Conservation (phyloP, 306 rosid genomes). For the Pachyrhizus erosus region DNA sequence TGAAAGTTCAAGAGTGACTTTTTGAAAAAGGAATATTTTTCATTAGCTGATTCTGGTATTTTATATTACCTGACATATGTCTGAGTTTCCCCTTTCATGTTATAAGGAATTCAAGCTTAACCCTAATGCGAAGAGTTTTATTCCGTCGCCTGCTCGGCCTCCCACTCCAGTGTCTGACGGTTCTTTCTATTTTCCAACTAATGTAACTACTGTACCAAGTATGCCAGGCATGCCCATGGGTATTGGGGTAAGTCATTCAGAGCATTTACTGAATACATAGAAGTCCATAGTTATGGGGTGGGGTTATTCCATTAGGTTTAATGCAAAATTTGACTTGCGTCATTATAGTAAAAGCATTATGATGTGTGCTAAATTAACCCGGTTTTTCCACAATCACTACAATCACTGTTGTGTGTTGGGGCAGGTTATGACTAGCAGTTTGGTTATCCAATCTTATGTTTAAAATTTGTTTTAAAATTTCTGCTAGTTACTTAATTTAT, state of each 20-base stretch:
- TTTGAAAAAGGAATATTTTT: neutral
- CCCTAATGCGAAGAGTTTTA: slow-evolving; percentile 93
- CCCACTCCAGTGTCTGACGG: slow-evolving; percentile 83
- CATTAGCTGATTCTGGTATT: slow-evolving; percentile 21
- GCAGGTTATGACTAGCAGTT: neutral
- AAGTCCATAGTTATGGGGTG: slow-evolving; percentile 23
- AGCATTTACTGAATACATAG: slow-evolving; percentile 19
- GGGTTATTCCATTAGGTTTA: slow-evolving; percentile 1
- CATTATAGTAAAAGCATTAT: neutral
- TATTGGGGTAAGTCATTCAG: slow-evolving; percentile 73
- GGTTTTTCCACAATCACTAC: slow-evolving; percentile 19
- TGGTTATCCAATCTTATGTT: slow-evolving; percentile 23
- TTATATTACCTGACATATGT: neutral
- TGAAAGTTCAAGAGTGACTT: slow-evolving; percentile 28
- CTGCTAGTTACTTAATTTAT: neutral
- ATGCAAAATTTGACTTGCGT: slow-evolving; percentile 20
- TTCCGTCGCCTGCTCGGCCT: slow-evolving; percentile 77
- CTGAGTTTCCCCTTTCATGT: slow-evolving; percentile 16
- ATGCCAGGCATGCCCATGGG: slow-evolving; percentile 84
- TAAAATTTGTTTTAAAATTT: slow-evolving; percentile 16
- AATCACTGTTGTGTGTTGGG: neutral
- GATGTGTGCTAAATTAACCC: neutral
- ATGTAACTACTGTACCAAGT: slow-evolving; percentile 63
- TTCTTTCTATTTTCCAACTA: slow-evolving; percentile 74
- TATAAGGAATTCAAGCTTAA: slow-evolving; percentile 91